phyloP scores from a whole-genome alignment of 306 rosid genomes.

The Vicia sativa region DNA sequence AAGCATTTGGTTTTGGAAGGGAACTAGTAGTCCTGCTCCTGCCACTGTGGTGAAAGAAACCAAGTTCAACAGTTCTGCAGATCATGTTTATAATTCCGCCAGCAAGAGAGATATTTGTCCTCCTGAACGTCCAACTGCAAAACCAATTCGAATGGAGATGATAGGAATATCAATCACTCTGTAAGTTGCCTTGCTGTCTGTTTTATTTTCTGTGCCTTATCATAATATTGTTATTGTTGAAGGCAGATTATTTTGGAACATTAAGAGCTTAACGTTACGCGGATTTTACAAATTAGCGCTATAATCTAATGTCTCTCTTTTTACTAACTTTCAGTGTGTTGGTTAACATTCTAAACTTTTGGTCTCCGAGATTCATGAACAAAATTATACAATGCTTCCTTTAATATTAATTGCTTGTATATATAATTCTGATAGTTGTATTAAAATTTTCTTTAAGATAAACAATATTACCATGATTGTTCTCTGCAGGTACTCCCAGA shows the following conservation, averaged over 20 bases:
- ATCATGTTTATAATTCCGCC: conserved; percentile 61
- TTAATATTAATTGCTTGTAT: conserved; percentile 30
- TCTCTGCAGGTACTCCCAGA: conserved; percentile 75
- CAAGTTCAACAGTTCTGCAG: conserved; percentile 62
- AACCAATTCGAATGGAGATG: conserved; percentile 66
- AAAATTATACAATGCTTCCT: conserved; percentile 9
- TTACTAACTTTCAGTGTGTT: not conserved
- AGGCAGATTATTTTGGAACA: conserved; percentile 18
- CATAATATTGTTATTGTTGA: conserved; percentile 8
- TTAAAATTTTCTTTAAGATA: conserved; percentile 27
- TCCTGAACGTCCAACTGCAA: conserved; percentile 64
- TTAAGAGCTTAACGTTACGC: not conserved
- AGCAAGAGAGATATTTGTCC: conserved; percentile 61
- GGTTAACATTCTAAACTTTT: conserved; percentile 10
- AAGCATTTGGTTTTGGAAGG: conserved; percentile 92
- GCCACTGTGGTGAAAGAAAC: conserved; percentile 64
- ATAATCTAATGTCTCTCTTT: conserved; percentile 20
- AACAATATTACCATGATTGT: conserved; percentile 38
- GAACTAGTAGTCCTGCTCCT: conserved; percentile 51
- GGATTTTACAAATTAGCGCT: conserved; percentile 6
- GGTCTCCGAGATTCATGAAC: conserved; percentile 10
- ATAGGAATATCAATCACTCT: conserved; percentile 61
- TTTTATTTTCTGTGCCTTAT: conserved; percentile 19
- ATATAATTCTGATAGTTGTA: not conserved
- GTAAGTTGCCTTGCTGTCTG: conserved; percentile 61